A percentile compares a stretch with the other conserved stretches of the same genome.
Conservation (phyloP, 2,329 filamentous ascomycete genomes). For the Huntiella savannae region DNA sequence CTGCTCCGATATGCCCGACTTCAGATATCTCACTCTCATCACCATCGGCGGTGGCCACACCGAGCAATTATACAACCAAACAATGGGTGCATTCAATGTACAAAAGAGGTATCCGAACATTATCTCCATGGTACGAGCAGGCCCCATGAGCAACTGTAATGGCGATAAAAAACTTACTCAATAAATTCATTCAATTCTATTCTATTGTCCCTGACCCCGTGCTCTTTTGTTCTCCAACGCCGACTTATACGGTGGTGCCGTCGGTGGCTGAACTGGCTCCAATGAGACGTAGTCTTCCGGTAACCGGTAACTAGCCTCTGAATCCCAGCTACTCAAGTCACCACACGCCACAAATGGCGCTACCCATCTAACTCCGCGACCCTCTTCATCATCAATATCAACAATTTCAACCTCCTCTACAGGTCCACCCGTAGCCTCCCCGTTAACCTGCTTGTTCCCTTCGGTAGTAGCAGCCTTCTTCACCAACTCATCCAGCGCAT, state of each 20-base stretch:
- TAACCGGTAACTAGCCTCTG: conserved; percentile 81
- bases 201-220: conserved; percentile 39
- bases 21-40: background rate
- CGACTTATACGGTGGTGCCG: conserved; percentile 82
- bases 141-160: background rate
- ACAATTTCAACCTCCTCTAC: conserved; percentile 15
- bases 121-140: background rate
- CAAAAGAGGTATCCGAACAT: background rate
- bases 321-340: conserved; percentile 84
- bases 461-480: conserved; percentile 27
- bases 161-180: background rate
- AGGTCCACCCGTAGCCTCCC: conserved; percentile 8
- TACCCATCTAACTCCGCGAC: conserved; percentile 47
- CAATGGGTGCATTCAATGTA: background rate
- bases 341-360: conserved; percentile 95
- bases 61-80: background rate
- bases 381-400: conserved; percentile 15
- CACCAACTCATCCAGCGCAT: conserved; percentile 13
- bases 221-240: conserved; percentile 61
- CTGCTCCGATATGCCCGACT: background rate
- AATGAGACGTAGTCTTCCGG: conserved; percentile 73
- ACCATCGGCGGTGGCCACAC: background rate
- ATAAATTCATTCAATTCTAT: background rate
- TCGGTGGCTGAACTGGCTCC: conserved; percentile 86
- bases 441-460: conserved; percentile 8